Evolutionary conservation across 441 rosid species (phyloP), one percentile per base, ranked within the genome.

Genomic region (Isatis lusitanica): DNA sequence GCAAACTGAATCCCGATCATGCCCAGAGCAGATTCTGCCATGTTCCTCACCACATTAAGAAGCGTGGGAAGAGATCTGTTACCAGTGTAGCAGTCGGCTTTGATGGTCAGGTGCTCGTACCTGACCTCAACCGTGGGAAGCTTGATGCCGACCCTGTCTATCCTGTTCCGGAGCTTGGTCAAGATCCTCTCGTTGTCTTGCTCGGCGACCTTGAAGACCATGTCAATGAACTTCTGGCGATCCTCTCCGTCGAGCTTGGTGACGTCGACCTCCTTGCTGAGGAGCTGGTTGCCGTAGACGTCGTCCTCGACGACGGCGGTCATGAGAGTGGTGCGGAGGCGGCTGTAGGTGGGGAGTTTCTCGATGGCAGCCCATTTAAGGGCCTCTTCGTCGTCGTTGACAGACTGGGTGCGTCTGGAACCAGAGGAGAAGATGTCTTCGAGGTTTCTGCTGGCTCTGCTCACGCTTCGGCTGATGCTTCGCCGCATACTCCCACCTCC

Each of bases 281-380:
- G 72, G 15, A 60, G 31, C 46, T 63, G 67, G 10, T 56, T 77
- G 39, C 76, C 86, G 30, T 68, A 75, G 48, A 60, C 39, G 30
- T 82, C 85, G 24, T 67, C 58, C 1, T 88, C 90, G 9, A 74
- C 36, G 6, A 73, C 81, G 11, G 92, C 74, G 13, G 82, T 74
- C 73, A 90, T 79, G 68, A 90, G 74, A 7, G 86, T 83, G 36
- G 89, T 90, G 50, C 89, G 84, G 31, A 88, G 58, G 48, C 96
- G 82, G 48, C 84, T 85, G 64, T 85, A 88, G 1, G 93, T 90
- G 0, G 96, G 96, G 21, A 90, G 68, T 60, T 80, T 88, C 80
- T 90, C 96, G 24, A 90, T 87, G 6, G 93, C 96, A 7, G 96
- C 96, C 96, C 96, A 90, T 80, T 80, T 90, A 0, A 90, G 85